Evolutionary conservation across 1,284 basidiomycete genomes (phyloP), one percentile per base, ranked within the genome.

Genomic region (Heliocybe sulcata): DNA sequence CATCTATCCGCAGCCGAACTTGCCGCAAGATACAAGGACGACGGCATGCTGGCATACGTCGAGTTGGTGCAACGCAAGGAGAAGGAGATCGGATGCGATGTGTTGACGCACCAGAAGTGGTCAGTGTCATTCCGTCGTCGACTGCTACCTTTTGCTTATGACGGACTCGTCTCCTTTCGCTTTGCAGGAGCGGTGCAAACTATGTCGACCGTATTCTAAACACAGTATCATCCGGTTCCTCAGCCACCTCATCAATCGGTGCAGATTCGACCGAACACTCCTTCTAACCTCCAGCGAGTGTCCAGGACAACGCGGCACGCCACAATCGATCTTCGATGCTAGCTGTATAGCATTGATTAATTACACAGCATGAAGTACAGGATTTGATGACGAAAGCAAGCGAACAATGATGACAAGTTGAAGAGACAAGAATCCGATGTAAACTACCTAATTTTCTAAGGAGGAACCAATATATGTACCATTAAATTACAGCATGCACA

Each of bases 21-120:
- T 38, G 82, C 91, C 29, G 72, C 78, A 27, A 77, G 79, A 19
- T 95, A 83, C 77, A 88, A 90, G 72, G 80, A 81, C 23, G 87
- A 92, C 48, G 92, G 92, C 45, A 93, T 94, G 89, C 79, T 91
- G 38, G 91, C 91, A 23, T 94, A 94, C 66, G 90, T 93, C 54
- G 77, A 92, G 56, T 79, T 92, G 25, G 80, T 94, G 51, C 92
- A 94, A 69, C 77, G 85, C 58, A 92, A 89, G 70, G 94, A 98
- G 72, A 87, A 90, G 67, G 92, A 91, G 63, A 84, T 95, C 51
- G 91, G 92, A 29, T 93, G 91, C 62, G 94, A 98, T 68, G 93
- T 98, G 45, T 76, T 97, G 55, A 94, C 89, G 1, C 91, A 94
- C 69, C 91, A 94, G 71, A 92, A 92, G 75, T 94, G 92, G 92